Evolutionary conservation across 371 early-diverging fungal species (phyloP).

Genomic region (Mucor saturninus): DNA sequence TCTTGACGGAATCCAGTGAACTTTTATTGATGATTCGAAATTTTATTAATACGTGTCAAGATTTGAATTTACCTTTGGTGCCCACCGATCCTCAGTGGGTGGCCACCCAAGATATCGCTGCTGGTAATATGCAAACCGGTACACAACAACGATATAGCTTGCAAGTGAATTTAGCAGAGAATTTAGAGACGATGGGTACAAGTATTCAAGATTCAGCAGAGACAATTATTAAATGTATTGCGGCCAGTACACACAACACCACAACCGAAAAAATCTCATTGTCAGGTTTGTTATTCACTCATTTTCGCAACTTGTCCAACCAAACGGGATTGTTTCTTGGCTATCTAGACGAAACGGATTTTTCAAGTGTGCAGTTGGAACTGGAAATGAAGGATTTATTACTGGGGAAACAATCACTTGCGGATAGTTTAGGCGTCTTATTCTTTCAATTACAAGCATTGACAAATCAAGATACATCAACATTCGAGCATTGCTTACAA

Average conservation of each 20-base stretch:
- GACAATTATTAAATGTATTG: conserved; percentile 31
- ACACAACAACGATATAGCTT: conserved; percentile 18
- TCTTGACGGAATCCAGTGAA: conserved; percentile 33
- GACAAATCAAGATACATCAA: conserved; percentile 35
- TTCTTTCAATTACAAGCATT: conserved; percentile 66
- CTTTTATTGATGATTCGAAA: conserved; percentile 30
- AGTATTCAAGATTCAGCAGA: conserved; percentile 36
- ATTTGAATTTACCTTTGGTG: conserved; percentile 21
- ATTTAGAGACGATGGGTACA: conserved; percentile 28
- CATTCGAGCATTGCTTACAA: conserved; percentile 4
- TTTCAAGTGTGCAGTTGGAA: conserved; percentile 11
- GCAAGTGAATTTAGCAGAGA: conserved; percentile 27
- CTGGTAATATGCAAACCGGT: neutral
- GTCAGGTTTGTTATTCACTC: conserved; percentile 48
- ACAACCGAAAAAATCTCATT: conserved; percentile 15
- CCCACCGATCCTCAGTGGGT: conserved; percentile 27
- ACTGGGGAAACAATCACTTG: conserved; percentile 38
- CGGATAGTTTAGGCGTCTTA: conserved; percentile 66
- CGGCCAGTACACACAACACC: neutral
- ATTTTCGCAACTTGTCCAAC: conserved; percentile 51
- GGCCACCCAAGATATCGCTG: neutral
- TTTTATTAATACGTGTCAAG: conserved; percentile 40
- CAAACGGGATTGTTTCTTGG: conserved; percentile 39
- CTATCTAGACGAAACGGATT: conserved; percentile 35
- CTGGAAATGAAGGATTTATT: conserved; percentile 15